These are phyloP conservation scores for Strobilomyces echinocephalus DNA, from an alignment of 768 basidiomycete genomes.

Conservation along the genomic window DNA sequence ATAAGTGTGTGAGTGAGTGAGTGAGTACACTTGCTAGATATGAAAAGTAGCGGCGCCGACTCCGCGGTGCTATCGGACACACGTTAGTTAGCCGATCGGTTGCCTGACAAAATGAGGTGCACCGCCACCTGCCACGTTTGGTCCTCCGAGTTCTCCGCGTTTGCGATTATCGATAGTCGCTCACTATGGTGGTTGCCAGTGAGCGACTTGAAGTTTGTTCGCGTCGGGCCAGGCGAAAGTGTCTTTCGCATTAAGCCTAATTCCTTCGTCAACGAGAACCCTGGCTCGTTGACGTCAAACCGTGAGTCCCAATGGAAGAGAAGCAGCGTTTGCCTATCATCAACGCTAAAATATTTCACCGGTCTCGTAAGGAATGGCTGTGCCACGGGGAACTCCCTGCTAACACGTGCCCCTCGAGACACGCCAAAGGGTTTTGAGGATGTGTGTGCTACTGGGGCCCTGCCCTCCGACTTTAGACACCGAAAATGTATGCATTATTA, in stretches of 20 bases:
- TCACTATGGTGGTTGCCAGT: neutral
- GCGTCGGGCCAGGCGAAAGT: neutral
- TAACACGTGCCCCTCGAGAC: neutral
- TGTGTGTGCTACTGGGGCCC: no score
- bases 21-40: conserved; percentile 14
- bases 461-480: no score
- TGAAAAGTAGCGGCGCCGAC: neutral
- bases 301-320: conserved; percentile 19
- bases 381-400: conserved; percentile 15
- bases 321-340: conserved; percentile 11
- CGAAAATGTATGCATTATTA: no score
- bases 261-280: neutral
- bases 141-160: neutral
- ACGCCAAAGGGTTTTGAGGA: no score
- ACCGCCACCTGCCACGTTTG: neutral
- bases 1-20: conserved; percentile 3
- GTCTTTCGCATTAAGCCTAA: neutral
- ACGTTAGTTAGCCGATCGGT: conserved; percentile 19
- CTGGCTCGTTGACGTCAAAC: conserved; percentile 10
- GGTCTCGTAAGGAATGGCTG: conserved; percentile 9
- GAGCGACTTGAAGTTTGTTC: neutral
- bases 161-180: no score
- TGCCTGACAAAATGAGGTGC: conserved; percentile 18
- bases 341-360: neutral
- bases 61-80: conserved; percentile 12